Percentiles rank a stretch among this genome's conserved stretches.
Evolutionary conservation across 73 alveolate species (phyloP).

Genomic region (Halteria grandinella): DNA sequence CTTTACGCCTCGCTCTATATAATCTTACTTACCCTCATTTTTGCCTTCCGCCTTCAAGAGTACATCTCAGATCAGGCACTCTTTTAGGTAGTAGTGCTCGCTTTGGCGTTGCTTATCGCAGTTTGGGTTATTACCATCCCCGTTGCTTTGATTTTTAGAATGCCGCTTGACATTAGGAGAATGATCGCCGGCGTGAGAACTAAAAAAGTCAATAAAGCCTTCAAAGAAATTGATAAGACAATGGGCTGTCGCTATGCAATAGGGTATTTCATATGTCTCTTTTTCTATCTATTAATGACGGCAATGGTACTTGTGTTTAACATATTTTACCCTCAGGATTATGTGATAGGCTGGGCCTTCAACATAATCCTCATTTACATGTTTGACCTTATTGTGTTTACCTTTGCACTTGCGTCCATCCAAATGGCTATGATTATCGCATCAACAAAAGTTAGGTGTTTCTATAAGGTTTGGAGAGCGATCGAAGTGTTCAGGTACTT

Average conservation of each 20-base stretch:
- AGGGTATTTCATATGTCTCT: constrained; percentile 3
- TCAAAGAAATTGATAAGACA: not conserved
- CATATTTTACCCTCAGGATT: not conserved
- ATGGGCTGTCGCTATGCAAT: constrained; percentile 30
- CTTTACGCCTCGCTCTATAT: constrained; percentile 3
- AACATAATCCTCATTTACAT: not conserved
- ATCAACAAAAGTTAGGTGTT: not conserved
- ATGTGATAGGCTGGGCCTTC: not conserved
- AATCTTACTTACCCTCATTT: no score
- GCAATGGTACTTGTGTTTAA: not conserved
- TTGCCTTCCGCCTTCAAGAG: no score
- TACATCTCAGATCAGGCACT: no score
- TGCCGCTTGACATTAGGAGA: not conserved
- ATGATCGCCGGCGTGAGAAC: constrained; percentile 4
- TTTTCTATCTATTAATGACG: not conserved
- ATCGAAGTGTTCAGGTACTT: no score
- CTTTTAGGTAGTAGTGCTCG: no score
- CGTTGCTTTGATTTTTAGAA: constrained; percentile 25
- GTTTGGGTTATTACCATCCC: constrained; percentile 2
- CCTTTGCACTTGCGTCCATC: not conserved
- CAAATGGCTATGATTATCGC: not conserved
- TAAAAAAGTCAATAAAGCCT: not conserved
- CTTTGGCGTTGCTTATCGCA: no score
- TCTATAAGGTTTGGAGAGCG: not conserved
- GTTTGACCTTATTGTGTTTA: constrained; percentile 3